Conservation (phyloP, 2,329 filamentous ascomycete genomes). For the Pseudogymnoascus sp. region DNA sequence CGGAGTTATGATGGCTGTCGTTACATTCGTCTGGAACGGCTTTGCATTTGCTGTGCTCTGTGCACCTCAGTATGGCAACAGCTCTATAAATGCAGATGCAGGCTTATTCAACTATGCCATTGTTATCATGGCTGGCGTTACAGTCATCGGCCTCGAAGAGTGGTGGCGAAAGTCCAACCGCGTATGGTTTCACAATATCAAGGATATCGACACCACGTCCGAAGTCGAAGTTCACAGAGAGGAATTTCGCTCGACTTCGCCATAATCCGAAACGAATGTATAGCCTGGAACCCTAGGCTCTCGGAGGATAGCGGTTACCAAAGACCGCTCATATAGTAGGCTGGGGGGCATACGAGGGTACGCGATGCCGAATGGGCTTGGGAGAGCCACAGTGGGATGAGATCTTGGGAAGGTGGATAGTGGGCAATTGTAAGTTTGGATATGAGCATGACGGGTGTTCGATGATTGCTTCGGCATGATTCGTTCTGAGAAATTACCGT, state of each 20-base stretch:
- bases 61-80: constrained; percentile 11
- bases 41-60: constrained; percentile 13
- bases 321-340: not conserved
- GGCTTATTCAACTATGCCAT: constrained; percentile 12
- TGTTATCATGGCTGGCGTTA: constrained; percentile 12
- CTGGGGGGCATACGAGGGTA: not conserved
- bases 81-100: constrained; percentile 9
- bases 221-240: not conserved
- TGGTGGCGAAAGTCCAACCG: constrained; percentile 12
- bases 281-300: not conserved
- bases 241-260: not conserved
- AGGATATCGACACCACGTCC: constrained; percentile 17
- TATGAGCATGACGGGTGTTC: constrained; percentile 11
- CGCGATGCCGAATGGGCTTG: not conserved
- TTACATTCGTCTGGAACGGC: constrained; percentile 12
- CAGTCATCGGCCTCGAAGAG: constrained; percentile 11
- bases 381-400: not conserved
- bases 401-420: not conserved
- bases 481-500: constrained; percentile 12
- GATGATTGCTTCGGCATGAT: constrained; percentile 11
- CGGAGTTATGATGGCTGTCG: constrained; percentile 8
- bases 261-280: not conserved
- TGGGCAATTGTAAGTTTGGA: not conserved
- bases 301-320: not conserved
- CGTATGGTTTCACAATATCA: constrained; percentile 11